Base-by-base conservation (phyloP, 768 basidiomycete genomes). In the Roridomyces roridus region DNA sequence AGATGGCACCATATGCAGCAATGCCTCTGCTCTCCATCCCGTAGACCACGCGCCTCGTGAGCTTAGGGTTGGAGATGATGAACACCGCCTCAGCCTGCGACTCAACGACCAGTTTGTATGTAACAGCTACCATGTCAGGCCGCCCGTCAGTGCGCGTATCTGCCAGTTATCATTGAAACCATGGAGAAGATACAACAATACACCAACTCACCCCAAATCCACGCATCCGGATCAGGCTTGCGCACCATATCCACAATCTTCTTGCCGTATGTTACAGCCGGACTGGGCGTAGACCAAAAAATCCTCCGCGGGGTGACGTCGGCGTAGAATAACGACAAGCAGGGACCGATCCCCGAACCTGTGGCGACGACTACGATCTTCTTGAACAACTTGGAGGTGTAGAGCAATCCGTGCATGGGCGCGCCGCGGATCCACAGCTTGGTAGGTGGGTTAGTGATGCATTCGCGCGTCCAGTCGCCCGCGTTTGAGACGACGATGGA, bases 391-490 rank as follows among this genome's bases (percentile, higher is more conserved):
- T 74, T 70, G 11, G 79, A 77, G 43, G 81, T 80, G 40, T 77
- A 75, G 28, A 85, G 67, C 46, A 85, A 74, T 26, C 81, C 83
- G 62, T 77, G 78, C 35, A 77, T 75, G 5, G 83, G 81, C 36
- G 79, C 73, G 9, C 83, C 83, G 34, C 83, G 82, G 25, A 82
- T 72, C 82, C 83, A 86, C 23, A 86, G 68, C 61, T 82, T 70
- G 24, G 60, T 77, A 2, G 83, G 82, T 5, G 84, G 83, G 47
- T 81, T 74, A 12, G 50, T 64, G 59, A 85, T 85, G 46, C 71
- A 64, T 52, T 80, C 73, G 47, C 60, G 67, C 1, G 84, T 86
- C 84, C 84, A 85, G 63, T 86, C 83, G 25, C 84, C 84, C 4
- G 84, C 83, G 23, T 76, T 77, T 6, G 81, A 82, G 9, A 85